Evolutionary conservation across 495 filamentous ascomycete genomes (phyloP).

Genomic region (Neurospora sublineolata): DNA sequence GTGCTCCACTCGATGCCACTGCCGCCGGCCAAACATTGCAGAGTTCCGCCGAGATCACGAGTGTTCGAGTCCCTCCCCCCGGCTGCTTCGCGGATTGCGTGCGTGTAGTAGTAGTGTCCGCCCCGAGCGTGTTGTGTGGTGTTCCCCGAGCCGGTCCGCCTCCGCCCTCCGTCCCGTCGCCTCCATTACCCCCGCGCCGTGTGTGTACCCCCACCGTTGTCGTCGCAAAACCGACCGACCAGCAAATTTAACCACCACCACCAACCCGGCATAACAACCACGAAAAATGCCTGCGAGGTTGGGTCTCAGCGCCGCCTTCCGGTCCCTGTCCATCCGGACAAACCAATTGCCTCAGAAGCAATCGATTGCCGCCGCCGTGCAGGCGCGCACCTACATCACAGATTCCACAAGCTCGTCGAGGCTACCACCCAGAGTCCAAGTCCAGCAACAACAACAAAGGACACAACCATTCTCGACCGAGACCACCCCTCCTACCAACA

Average conservation of each 20-base stretch:
- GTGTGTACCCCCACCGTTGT: neutral
- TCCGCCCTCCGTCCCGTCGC: neutral
- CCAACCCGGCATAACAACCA: constrained; percentile 1
- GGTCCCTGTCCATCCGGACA: constrained; percentile 33
- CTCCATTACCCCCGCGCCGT: neutral
- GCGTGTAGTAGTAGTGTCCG: neutral
- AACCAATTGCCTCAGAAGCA: constrained; percentile 51
- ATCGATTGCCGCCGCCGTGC: constrained; percentile 42
- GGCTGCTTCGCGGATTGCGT: constrained; percentile 1
- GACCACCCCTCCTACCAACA: constrained; percentile 1
- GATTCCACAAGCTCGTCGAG: constrained; percentile 1
- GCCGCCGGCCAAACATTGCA: neutral
- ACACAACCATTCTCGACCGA: constrained; percentile 1
- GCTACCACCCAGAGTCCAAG: constrained; percentile 1
- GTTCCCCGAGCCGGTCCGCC: neutral
- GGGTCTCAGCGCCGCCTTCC: constrained; percentile 31
- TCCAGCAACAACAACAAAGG: neutral
- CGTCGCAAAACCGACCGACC: neutral
- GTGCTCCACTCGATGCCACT: neutral
- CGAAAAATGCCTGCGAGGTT: constrained; percentile 39
- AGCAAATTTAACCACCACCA: neutral
- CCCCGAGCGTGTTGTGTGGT: neutral
- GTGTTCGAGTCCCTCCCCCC: neutral
- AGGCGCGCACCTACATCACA: constrained; percentile 29
- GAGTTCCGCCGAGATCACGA: constrained; percentile 1